Evolutionary conservation across 805 yeast species (phyloP), one percentile per base, ranked within the genome.

Genomic region (Barnettozyma botsteinii): DNA sequence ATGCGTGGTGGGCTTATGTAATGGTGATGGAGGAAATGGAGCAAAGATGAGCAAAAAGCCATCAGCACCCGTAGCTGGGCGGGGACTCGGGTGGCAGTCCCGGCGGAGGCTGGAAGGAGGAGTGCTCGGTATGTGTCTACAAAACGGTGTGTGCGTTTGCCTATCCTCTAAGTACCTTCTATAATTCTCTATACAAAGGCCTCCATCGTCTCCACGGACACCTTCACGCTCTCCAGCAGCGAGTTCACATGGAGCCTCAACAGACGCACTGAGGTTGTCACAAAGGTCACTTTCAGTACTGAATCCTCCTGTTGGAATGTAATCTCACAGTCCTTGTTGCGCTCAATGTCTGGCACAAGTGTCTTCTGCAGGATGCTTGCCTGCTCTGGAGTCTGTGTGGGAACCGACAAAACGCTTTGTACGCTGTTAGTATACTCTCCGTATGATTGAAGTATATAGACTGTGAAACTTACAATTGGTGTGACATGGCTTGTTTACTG

Each of bases 211-310:
- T 88, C 96, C 2, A 87, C 65, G 3, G 84, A 73, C 1, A 93
- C 79, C 53, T 81, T 81, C 41, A 86, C 59, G 46, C 80, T 81
- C 55, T 87, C 96, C 40, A 89, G 66, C 14, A 84, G 73, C 48
- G 81, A 82, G 60, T 87, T 86, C 15, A 84, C 85, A 8, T 94
- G 94, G 6, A 87, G 95, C 46, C 97, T 67, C 37, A 88, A 71
- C 7, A 79, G 79, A 32, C 96, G 66, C 48, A 84, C 94, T 37
- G 85, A 79, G 0, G 69, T 67, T 2, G 87, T 86, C 7, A 64
- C 57, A 49, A 85, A 84, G 1, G 52, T 46, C 22, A 79, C 72
- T 2, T 57, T 43, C 30, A 86, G 64, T 0, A 45, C 46, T 15
- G 29, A 30, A 12, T 48, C 52, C 2, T 57, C 72, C 4, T 63